Base-by-base conservation (phyloP, 139 green algal species). In the Ettlia oleoabundans region DNA sequence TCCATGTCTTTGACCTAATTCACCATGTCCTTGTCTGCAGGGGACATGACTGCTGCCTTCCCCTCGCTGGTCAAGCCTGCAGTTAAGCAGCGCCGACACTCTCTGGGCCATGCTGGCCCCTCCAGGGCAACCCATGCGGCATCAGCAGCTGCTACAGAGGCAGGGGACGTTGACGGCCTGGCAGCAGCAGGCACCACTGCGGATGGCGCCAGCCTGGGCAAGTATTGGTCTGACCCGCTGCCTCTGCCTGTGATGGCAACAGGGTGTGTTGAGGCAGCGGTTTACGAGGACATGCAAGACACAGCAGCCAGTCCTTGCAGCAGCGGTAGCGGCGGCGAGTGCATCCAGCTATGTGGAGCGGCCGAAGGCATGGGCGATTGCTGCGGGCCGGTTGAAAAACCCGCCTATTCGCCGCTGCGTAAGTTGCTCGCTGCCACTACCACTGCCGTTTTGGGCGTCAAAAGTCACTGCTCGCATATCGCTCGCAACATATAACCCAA, bases 141-240 rank as follows among this genome's bases (percentile, higher is more conserved):
- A 5, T 13, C 33, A 7, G 30, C 28, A 19, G 38, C 38, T 0
- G 55, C 38, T 22, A 18, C 55, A 43, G 58, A 38, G 10, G 75
- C 58, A 32, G 58, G 13, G 28, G 18, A n/a, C 28, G 47, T 2
- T 47, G 32, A 0, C 22, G 30, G n/a, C 22, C 4, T 21, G 0
- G 28, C 40, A 76, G 41, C 40, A 21, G 40, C 2, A 2, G 52
- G n/a, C 5, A 26, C 35, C 52, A 9, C n/a, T n/a, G 42, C 6
- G 8, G 7, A 68, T 19, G 52, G 8, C 53, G 32, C 35, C 73
- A 42, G 73, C 33, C 22, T 53, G 71, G 47, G 19, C 6, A 64
- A 71, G 37, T 81, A 81, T 33, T 81, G 75, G 75, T 81, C 75
- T 15, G 75, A 81, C 40, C 75, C 75, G 13, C 75, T 81, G 37